Conservation (phyloP, 2,329 filamentous ascomycete species). For the Aureobasidium uvarum region DNA sequence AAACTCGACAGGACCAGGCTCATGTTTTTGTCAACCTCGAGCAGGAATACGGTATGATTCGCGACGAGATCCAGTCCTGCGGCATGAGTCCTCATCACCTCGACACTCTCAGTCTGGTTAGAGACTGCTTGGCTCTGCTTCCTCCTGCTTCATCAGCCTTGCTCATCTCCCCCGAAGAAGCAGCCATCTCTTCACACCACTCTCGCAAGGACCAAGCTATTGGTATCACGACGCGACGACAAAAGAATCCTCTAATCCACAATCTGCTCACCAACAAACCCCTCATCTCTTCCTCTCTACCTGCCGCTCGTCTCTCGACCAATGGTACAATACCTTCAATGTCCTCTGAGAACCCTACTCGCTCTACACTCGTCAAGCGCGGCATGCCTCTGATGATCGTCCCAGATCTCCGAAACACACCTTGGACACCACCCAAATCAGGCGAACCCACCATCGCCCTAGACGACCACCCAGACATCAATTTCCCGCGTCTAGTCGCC, state of each 20-base stretch:
- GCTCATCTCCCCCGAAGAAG: constrained; percentile 82
- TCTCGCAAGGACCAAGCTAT: constrained; percentile 28
- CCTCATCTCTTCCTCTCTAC: constrained; percentile 85
- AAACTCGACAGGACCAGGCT: constrained; percentile 57
- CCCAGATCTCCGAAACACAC: constrained; percentile 63
- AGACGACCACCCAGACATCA: constrained; percentile 71
- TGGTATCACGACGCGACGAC: constrained; percentile 57
- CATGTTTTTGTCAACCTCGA: constrained; percentile 92
- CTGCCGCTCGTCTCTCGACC: constrained; percentile 61
- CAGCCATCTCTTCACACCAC: constrained; percentile 58
- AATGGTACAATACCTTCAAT: constrained; percentile 36
- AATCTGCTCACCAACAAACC: constrained; percentile 96
- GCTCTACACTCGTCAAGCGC: constrained; percentile 71
- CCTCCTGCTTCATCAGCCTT: constrained; percentile 83
- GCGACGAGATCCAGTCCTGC: constrained; percentile 49
- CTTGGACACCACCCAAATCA: constrained; percentile 65
- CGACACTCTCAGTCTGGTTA: constrained; percentile 71
- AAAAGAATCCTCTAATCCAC: constrained; percentile 85
- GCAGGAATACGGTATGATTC: constrained; percentile 75
- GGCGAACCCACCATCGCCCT: constrained; percentile 64
- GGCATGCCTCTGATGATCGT: constrained; percentile 87
- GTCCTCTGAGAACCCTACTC: constrained; percentile 32
- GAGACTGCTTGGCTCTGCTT: constrained; percentile 68
- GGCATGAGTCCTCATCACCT: constrained; percentile 49
- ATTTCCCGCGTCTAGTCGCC: constrained; percentile 76